These are phyloP conservation scores for Eucalyptus globulus DNA, from an alignment of 345 rosid species.

Conservation along the genomic window DNA sequence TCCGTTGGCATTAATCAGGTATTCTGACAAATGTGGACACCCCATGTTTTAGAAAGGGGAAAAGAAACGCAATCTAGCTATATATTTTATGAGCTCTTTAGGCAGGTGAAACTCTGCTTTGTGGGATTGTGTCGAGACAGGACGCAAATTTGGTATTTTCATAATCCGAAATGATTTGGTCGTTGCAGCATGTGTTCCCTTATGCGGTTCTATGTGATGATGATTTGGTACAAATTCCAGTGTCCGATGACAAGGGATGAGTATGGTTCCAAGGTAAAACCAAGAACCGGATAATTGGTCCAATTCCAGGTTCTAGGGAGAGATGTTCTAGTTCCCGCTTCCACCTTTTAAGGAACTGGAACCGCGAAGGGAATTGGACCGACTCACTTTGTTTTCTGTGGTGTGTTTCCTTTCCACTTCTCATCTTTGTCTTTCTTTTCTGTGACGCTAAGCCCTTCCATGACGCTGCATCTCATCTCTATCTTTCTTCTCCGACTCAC, in stretches of 20 bases:
- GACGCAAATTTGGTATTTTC: background rate
- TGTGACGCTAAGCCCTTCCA: no score
- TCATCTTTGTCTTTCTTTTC: no score
- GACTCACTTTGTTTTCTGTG: no score
- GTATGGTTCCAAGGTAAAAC: no score
- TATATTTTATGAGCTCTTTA: background rate
- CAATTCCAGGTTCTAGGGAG: no score
- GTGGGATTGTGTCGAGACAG: background rate
- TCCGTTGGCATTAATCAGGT: background rate
- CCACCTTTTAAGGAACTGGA: no score
- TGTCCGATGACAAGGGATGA: background rate
- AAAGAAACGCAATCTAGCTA: background rate
- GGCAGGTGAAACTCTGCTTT: background rate
- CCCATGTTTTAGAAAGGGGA: background rate
- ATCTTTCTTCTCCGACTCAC: no score
- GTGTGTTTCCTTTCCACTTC: no score
- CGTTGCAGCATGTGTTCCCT: background rate
- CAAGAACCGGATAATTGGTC: no score
- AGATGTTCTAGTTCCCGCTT: no score
- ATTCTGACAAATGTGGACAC: background rate
- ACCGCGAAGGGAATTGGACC: no score
- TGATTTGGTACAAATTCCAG: background rate
- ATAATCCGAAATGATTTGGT: background rate
- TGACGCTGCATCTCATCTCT: no score
- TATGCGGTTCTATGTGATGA: background rate